phyloP scores from a whole-genome alignment of 768 basidiomycete species.

The Coprinopsis sp. region DNA sequence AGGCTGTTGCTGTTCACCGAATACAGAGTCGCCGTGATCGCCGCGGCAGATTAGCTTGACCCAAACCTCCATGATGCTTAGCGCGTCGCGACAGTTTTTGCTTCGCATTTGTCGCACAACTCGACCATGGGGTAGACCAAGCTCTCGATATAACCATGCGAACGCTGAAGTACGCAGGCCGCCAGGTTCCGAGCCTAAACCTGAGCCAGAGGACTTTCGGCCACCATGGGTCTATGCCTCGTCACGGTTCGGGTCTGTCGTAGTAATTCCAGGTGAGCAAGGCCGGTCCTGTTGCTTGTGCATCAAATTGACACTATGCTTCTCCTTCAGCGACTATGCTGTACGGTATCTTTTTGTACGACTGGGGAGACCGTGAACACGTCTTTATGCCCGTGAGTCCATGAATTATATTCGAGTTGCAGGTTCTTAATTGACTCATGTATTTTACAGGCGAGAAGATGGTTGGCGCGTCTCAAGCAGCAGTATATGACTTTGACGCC shows the following conservation, averaged over 20 bases:
- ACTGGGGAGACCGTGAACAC: conserved; percentile 69
- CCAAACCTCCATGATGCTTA: conserved; percentile 1
- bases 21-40: not conserved
- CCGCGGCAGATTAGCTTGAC: not conserved
- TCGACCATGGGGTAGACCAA: not conserved
- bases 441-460: conserved; percentile 47
- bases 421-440: not conserved
- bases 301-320: not conserved
- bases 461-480: conserved; percentile 45
- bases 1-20: not conserved
- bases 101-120: not conserved
- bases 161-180: conserved; percentile 5
- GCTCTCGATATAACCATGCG: not conserved
- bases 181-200: conserved; percentile 1
- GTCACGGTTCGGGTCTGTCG: conserved; percentile 47
- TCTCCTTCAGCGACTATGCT: conserved; percentile 40
- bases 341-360: conserved; percentile 58
- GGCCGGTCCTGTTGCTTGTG: not conserved
- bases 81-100: not conserved
- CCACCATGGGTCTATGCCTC: conserved; percentile 58
- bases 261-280: conserved; percentile 50
- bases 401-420: not conserved
- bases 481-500: conserved; percentile 56
- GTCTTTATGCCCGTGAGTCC: conserved; percentile 60
- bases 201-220: conserved; percentile 41